Base-by-base conservation (phyloP, 768 basidiomycete genomes). In the Suillus subalutaceus region DNA sequence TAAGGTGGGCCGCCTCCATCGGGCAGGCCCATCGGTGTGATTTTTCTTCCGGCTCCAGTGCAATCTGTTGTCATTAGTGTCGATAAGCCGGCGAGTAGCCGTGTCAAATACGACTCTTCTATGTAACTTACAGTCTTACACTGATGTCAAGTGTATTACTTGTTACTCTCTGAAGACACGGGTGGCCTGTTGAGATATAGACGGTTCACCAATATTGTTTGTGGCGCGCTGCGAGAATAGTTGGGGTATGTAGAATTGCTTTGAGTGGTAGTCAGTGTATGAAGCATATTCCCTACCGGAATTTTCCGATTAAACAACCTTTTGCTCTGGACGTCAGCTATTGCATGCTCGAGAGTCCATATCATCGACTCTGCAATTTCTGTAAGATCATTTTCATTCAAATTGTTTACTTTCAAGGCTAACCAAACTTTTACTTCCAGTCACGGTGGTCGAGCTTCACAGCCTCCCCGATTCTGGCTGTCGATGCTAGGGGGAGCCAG, bases 401-500 rank as follows among this genome's bases (percentile, higher is more conserved):
- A 32, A 43, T 12, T 6, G 12, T 41, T 43, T 60, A 20, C 59
- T 43, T 30, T 59, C 48, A 50, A 6, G 18, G 12, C 40, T 60
- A 18, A 43, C 18, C 12, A 30, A 13, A 23, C 12, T 26, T 26
- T 59, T 59, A 26, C 23, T 15, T 9, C 38, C 63, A 79, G 73
- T 69, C 75, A 77, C 78, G 75, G 78, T 75, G 78, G 77, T 73
- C 73, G 73, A 73, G 73, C 73, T 73, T 71, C 77, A 72, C 72
- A 69, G 72, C 72, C 77, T 71, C 73, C 70, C 72, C 68, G 77
- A 65, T 70, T 71, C 83, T 82, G 83, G 81, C 84, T 86, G 88
- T 88, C 86, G 86, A 91, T 91, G 90, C 89, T 88, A 79, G 86
- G 84, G 86, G 85, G 85, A 80, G 83, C 80, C 74, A 77, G 82